A percentile compares a stretch with the other conserved stretches of the same genome.
phyloP scores from a whole-genome alignment of 2,329 filamentous ascomycete species.

The Huntiella bhutanensis region DNA sequence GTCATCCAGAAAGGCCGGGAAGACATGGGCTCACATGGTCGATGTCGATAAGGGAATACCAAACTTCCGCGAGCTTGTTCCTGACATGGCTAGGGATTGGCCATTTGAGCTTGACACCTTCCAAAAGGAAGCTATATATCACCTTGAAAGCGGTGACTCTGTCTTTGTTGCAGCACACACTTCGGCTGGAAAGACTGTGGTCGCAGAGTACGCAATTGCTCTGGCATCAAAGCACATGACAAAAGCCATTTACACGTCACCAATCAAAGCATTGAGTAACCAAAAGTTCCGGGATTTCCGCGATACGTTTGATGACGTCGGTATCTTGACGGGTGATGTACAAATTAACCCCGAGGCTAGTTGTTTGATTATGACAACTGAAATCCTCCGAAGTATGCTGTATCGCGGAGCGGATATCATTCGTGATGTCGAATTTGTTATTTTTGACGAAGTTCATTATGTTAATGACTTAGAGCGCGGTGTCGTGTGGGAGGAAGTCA shows the following conservation, averaged over 20 bases:
- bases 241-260: slow-evolving; percentile 96
- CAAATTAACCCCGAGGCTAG: slow-evolving; percentile 96
- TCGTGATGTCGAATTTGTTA: slow-evolving; percentile 93
- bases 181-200: slow-evolving; percentile 93
- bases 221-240: slow-evolving; percentile 98
- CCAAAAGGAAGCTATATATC: slow-evolving; percentile 96
- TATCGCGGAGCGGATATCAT: slow-evolving; percentile 92
- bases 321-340: slow-evolving; percentile 90
- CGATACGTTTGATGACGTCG: slow-evolving; percentile 79
- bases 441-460: slow-evolving; percentile 98
- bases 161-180: slow-evolving; percentile 97
- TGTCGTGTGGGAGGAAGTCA: slow-evolving; percentile 98
- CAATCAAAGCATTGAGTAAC: slow-evolving; percentile 95
- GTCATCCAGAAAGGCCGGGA: slow-evolving; percentile 52
- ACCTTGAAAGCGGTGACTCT: slow-evolving; percentile 87
- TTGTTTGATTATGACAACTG: slow-evolving; percentile 97
- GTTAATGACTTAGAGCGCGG: slow-evolving; percentile 91
- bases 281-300: slow-evolving; percentile 97
- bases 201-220: slow-evolving; percentile 94
- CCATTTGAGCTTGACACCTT: slow-evolving; percentile 96
- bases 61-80: slow-evolving; percentile 87
- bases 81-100: slow-evolving; percentile 91
- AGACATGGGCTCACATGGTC: slow-evolving; percentile 96
- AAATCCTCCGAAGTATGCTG: slow-evolving; percentile 94
- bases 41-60: slow-evolving; percentile 82